phyloP scores from a whole-genome alignment of 2,329 filamentous ascomycete genomes.

The Xylaria sp. region DNA sequence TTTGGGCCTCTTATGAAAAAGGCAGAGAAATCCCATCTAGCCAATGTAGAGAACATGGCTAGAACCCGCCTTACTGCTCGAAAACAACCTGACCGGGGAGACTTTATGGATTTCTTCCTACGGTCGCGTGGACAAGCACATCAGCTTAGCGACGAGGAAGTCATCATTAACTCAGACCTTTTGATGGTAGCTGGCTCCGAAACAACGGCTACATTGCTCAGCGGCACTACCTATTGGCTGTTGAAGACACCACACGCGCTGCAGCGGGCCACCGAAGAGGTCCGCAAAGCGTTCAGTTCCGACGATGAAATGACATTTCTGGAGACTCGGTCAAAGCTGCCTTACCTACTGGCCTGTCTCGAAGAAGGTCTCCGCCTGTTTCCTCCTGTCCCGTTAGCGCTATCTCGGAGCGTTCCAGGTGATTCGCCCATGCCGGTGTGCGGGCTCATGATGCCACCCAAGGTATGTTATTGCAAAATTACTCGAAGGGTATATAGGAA shows the following conservation, averaged over 20 bases:
- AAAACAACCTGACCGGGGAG: slow-evolving; percentile 44
- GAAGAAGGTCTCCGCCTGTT: slow-evolving; percentile 44
- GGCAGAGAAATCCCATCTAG: slow-evolving; percentile 44
- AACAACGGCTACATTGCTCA: slow-evolving; percentile 47
- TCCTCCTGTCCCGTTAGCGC: slow-evolving; percentile 39
- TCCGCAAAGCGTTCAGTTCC: slow-evolving; percentile 59
- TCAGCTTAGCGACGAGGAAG: slow-evolving; percentile 46
- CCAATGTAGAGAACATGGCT: slow-evolving; percentile 40
- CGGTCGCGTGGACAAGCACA: slow-evolving; percentile 46
- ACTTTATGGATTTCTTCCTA: slow-evolving; percentile 49
- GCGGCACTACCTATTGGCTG: slow-evolving; percentile 45
- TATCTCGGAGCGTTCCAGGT: slow-evolving; percentile 17
- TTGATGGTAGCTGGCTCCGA: slow-evolving; percentile 49
- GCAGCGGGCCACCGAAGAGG: slow-evolving; percentile 49
- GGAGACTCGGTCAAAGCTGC: slow-evolving; percentile 34
- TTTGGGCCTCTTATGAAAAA: slow-evolving; percentile 42
- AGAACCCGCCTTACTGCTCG: slow-evolving; percentile 40
- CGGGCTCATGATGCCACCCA: slow-evolving; percentile 21
- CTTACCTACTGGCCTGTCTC: slow-evolving; percentile 43
- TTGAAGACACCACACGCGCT: slow-evolving; percentile 48
- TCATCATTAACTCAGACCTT: slow-evolving; percentile 47
- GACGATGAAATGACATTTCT: slow-evolving; percentile 58
- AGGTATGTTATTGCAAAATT: slow-evolving; percentile 31
- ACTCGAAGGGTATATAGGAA: not conserved
- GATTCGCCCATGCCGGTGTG: slow-evolving; percentile 18